Conservation (phyloP, 495 filamentous ascomycete species). For the Lophium mytilinum region DNA sequence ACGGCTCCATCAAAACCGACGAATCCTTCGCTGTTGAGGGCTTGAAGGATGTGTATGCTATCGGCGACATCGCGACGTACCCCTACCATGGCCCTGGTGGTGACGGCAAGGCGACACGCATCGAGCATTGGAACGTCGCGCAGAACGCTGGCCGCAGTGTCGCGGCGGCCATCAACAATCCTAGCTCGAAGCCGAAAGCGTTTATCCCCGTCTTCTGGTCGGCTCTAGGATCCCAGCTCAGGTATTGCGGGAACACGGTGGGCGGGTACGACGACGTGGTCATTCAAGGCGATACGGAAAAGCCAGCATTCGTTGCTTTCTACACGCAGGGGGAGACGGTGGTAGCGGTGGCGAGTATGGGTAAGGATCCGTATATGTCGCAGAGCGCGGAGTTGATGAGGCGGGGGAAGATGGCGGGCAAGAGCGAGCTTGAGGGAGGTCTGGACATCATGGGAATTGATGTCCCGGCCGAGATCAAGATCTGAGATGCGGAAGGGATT, state of each 20-base stretch:
- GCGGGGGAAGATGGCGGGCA: conserved; percentile 69
- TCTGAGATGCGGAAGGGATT: conserved; percentile 24
- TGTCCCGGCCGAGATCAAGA: conserved; percentile 46
- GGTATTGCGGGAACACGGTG: conserved; percentile 81
- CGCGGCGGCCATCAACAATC: conserved; percentile 63
- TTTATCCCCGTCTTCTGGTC: conserved; percentile 98
- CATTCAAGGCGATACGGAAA: conserved; percentile 64
- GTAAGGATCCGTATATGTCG: conserved; percentile 76
- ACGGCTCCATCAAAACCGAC: conserved; percentile 73
- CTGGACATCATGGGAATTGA: conserved; percentile 61
- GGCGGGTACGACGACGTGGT: conserved; percentile 80
- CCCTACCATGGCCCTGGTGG: conserved; percentile 89
- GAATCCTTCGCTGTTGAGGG: conserved; percentile 66
- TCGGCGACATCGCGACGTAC: conserved; percentile 94
- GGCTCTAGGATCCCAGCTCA: conserved; percentile 75
- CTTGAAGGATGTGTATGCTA: conserved; percentile 75
- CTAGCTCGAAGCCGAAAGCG: conserved; percentile 49
- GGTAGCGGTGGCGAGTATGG: conserved; percentile 89
- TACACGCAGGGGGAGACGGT: conserved; percentile 81
- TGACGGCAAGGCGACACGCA: conserved; percentile 56
- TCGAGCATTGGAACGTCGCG: conserved; percentile 98
- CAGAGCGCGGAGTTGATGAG: conserved; percentile 83
- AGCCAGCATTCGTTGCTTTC: conserved; percentile 80
- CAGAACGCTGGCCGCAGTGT: conserved; percentile 81
- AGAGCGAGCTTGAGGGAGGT: conserved; percentile 65